phyloP scores from a whole-genome alignment of 2,329 filamentous ascomycete species.

The Pestalotiopsis fici region DNA sequence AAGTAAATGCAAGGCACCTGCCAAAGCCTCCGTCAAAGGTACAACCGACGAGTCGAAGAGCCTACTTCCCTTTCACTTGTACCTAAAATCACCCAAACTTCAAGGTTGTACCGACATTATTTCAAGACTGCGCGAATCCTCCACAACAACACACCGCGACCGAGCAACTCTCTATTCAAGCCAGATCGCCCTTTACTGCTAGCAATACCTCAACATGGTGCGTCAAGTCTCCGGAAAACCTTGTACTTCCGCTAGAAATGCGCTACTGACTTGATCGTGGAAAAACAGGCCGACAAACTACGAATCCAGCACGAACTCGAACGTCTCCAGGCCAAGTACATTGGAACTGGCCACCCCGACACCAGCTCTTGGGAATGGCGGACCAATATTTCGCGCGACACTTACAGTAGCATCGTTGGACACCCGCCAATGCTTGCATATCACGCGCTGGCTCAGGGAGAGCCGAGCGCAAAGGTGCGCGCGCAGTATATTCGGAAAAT shows the following conservation, averaged over 20 bases:
- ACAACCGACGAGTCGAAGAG: too few relatives aligned
- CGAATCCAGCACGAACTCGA: conserved; percentile 97
- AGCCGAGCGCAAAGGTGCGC: conserved; percentile 77
- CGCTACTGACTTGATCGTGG: not conserved
- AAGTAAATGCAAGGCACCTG: too few relatives aligned
- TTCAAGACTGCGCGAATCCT: too few relatives aligned
- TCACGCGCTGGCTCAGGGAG: conserved; percentile 86
- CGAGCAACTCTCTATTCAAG: too few relatives aligned
- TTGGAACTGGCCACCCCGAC: conserved; percentile 95
- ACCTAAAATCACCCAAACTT: too few relatives aligned
- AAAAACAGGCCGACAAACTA: conserved; percentile 86
- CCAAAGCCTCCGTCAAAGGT: too few relatives aligned
- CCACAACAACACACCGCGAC: too few relatives aligned
- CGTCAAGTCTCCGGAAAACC: not conserved
- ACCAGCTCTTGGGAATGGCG: conserved; percentile 98
- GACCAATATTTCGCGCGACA: conserved; percentile 93
- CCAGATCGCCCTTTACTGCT: not conserved
- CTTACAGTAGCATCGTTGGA: conserved; percentile 83
- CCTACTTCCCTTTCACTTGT: too few relatives aligned
- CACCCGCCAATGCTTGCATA: conserved; percentile 88
- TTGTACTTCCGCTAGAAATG: not conserved
- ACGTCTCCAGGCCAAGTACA: conserved; percentile 90
- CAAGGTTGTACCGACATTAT: too few relatives aligned
- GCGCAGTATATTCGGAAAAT: conserved; percentile 81
- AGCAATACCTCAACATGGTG: not conserved